Evolutionary conservation across 768 basidiomycete genomes (phyloP), one percentile per base, ranked within the genome.

Genomic region (Chlorophyllum brunneum): DNA sequence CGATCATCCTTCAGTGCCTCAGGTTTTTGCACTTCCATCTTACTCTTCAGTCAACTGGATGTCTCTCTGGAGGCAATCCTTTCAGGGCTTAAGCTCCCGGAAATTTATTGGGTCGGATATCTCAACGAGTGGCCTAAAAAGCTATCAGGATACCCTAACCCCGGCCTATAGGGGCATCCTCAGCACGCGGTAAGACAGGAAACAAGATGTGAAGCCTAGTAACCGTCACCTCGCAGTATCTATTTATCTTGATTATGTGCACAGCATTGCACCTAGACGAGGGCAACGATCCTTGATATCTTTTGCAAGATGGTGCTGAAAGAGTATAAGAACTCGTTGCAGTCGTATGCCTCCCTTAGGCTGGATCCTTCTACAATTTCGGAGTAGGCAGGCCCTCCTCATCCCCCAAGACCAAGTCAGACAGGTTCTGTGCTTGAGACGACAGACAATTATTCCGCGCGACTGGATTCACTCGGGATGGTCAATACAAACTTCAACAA

Each of bases 371-470:
- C 23, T 36, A 3, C 37, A 29, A 16, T 6, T 20, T 16, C 20
- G 39, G 47, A 48, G 47, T n/a, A 39, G 37, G 37, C 37, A 48
- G 47, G 47, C 18, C 37, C 47, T 48, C 36, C 39, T 29, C 37
- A 26, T 13, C 15, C 24, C 26, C 47, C 11, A n/a, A 23, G 30
- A 31, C 36, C 34, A 39, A 48, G 47, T 48, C 47, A 48, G 47
- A 27, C 47, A 48, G 47, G 47, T 39, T 48, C 37, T 48, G 47
- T 30, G 27, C 34, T 48, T 39, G 47, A 30, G 13, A 9, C 20
- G 20, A 37, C 22, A 24, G 24, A 16, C 22, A 27, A 16, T 18
- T 16, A 26, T 20, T 29, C 23, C 16, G 37, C 23, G 30, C 47
- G 36, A 38, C 34, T 20, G 34, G 47, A 24, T 29, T 26, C 22